Conservation (phyloP, 441 rosid genomes). For the Hypseocharis bilobata region DNA sequence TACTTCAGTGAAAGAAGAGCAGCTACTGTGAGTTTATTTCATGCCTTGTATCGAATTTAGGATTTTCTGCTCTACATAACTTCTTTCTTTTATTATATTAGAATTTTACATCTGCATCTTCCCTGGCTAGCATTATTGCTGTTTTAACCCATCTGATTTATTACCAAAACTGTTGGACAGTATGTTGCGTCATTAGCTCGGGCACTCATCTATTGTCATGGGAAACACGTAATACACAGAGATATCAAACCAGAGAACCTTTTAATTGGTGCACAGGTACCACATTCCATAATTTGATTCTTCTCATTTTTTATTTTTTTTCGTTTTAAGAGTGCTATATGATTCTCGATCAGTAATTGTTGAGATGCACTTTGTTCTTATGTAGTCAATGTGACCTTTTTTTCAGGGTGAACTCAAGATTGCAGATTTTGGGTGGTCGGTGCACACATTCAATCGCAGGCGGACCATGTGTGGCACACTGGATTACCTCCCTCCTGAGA, state of each 20-base stretch:
- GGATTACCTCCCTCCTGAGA: constrained; percentile 96
- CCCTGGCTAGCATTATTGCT: too few species aligned
- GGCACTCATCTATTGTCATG: constrained; percentile 93
- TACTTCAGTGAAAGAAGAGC: constrained; percentile 90
- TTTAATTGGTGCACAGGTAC: constrained; percentile 73
- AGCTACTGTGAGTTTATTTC: constrained; percentile 60
- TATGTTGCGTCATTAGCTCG: constrained; percentile 93
- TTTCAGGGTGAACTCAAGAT: constrained; percentile 90
- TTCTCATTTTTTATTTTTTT: too few species aligned
- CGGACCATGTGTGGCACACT: constrained; percentile 92
- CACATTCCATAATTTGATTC: not conserved
- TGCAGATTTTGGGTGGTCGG: constrained; percentile 98
- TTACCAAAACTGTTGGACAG: constrained; percentile 28
- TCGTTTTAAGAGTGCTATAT: not conserved
- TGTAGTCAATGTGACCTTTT: constrained; percentile 10
- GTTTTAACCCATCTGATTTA: too few species aligned
- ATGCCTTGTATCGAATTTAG: not conserved
- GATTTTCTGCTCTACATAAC: not conserved
- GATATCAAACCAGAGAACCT: constrained; percentile 94
- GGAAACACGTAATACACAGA: constrained; percentile 93
- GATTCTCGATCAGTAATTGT: too few species aligned
- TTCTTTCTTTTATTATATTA: too few species aligned
- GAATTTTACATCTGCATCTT: too few species aligned
- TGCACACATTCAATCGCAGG: constrained; percentile 86
- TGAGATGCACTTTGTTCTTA: constrained; percentile 8